Percentiles rank a stretch among this genome's conserved stretches.
Evolutionary conservation across 495 filamentous ascomycete genomes (phyloP).

Genomic region (Cercophora newfieldiana): DNA sequence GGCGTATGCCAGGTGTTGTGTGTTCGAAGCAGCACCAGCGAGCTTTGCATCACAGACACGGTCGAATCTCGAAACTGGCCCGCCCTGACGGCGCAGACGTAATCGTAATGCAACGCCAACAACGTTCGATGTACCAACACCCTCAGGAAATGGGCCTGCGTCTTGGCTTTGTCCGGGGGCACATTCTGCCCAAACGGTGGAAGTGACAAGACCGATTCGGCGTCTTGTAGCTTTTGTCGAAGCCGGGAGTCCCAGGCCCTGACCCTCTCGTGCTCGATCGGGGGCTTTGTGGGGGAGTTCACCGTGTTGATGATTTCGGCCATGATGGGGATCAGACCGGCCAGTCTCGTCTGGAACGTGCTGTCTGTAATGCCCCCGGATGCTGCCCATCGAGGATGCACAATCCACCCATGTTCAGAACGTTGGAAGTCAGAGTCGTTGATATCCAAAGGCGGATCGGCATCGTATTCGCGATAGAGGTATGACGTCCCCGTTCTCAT

Average conservation of each 20-base stretch:
- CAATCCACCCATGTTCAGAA: conserved; percentile 24
- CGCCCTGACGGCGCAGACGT: conserved; percentile 8
- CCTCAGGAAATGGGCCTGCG: conserved; percentile 24
- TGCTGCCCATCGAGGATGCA: conserved; percentile 11
- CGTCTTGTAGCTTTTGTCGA: conserved; percentile 20
- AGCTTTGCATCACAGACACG: conserved; percentile 15
- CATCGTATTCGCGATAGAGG: conserved; percentile 21
- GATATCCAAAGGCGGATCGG: conserved; percentile 22
- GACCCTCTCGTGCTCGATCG: conserved; percentile 16
- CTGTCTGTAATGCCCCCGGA: conserved; percentile 18
- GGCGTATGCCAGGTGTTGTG: conserved; percentile 20
- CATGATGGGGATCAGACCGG: conserved; percentile 20
- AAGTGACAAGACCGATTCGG: conserved; percentile 13
- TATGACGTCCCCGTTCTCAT: conserved; percentile 37
- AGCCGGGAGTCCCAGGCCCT: conserved; percentile 22
- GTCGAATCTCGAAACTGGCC: conserved; percentile 15
- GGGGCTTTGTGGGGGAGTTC: conserved; percentile 24
- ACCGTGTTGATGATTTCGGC: conserved; percentile 20
- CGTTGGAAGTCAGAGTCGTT: conserved; percentile 25
- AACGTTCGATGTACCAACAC: conserved; percentile 26
- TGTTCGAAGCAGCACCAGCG: conserved; percentile 21
- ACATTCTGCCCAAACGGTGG: conserved; percentile 1
- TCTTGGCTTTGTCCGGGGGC: conserved; percentile 3
- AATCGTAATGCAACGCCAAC: conserved; percentile 24
- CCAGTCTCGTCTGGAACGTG: conserved; percentile 26